Conservation (phyloP, 306 rosid species). For the Lathyrus aphaca region DNA sequence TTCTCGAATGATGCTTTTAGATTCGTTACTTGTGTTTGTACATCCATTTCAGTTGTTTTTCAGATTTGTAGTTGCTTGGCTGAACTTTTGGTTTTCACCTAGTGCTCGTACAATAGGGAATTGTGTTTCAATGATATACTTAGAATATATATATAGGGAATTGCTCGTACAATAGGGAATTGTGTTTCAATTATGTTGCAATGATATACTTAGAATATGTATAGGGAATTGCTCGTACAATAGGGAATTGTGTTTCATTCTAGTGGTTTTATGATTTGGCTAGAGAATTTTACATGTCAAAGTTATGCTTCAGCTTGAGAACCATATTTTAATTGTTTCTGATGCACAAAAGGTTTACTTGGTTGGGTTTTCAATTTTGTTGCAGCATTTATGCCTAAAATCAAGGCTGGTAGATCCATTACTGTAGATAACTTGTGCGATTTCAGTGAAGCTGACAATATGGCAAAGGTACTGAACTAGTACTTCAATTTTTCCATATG, state of each 20-base stretch:
- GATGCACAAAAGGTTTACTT: not conserved
- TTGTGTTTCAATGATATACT: slow-evolving; percentile 15
- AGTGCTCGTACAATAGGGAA: not conserved
- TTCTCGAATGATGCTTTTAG: not conserved
- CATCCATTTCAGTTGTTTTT: slow-evolving; percentile 4
- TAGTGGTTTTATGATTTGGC: not conserved
- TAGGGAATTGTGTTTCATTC: not conserved
- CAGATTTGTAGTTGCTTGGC: not conserved
- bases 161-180: no score
- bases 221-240: no score
- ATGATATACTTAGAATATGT: not conserved
- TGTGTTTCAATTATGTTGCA: not conserved
- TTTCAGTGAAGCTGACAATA: slow-evolving; percentile 72
- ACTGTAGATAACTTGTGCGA: slow-evolving; percentile 73
- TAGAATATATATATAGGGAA: not conserved
- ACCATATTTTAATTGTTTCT: not conserved
- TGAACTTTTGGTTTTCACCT: not conserved
- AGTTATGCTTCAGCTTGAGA: slow-evolving; percentile 18
- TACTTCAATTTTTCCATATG: slow-evolving; percentile 2
- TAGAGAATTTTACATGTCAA: not conserved
- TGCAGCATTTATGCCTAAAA: slow-evolving; percentile 94
- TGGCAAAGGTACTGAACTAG: slow-evolving; percentile 52
- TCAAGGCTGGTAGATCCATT: slow-evolving; percentile 80
- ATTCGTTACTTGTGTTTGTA: not conserved
- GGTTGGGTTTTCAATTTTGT: slow-evolving; percentile 30